These are phyloP conservation scores for Cladophialophora carrionii DNA, from an alignment of 2,329 filamentous ascomycete genomes.

Conservation along the genomic window DNA sequence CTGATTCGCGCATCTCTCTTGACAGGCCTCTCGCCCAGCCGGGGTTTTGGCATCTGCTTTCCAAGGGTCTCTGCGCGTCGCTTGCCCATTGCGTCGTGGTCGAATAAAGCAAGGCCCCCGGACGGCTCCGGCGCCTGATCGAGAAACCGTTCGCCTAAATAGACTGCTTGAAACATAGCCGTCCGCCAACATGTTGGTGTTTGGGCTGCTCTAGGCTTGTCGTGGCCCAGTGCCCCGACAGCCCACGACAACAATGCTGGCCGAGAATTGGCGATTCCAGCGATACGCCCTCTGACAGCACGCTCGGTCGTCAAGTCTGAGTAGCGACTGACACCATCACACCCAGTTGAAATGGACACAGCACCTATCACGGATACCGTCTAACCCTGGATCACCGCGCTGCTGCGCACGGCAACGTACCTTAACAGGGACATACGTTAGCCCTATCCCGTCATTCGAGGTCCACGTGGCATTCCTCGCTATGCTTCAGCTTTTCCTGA, in stretches of 20 bases:
- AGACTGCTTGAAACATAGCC: slow-evolving; percentile 3
- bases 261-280: neutral
- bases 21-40: neutral
- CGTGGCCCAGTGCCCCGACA: neutral
- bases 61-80: neutral
- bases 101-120: slow-evolving; percentile 2
- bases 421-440: neutral
- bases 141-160: slow-evolving; percentile 10
- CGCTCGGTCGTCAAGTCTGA: neutral
- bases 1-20: slow-evolving; percentile 1
- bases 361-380: too few relatives aligned
- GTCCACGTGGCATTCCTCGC: slow-evolving; percentile 1
- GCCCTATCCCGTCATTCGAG: neutral
- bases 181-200: neutral
- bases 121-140: slow-evolving; percentile 8
- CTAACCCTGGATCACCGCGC: too few relatives aligned
- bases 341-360: neutral
- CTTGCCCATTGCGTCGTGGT: neutral
- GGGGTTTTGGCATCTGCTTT: slow-evolving; percentile 10
- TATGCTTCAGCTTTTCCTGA: neutral
- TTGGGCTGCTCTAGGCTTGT: neutral
- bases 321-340: too few relatives aligned
- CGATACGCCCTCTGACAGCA: neutral
- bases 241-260: neutral
- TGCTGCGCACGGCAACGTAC: neutral